These are phyloP conservation scores for Circinella umbellata DNA, from an alignment of 371 early-diverging fungal genomes.

Conservation along the genomic window DNA sequence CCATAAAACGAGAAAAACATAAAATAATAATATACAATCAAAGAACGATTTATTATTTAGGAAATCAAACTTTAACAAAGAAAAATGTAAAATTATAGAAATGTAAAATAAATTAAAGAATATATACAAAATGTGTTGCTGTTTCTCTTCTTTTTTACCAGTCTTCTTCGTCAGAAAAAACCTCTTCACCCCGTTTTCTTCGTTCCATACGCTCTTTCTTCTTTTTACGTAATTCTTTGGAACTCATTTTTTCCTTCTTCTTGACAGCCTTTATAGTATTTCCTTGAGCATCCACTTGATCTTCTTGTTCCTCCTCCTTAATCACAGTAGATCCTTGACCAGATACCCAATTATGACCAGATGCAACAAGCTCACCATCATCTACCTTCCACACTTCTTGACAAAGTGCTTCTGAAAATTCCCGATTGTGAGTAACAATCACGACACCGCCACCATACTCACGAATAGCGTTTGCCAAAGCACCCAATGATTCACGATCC, in stretches of 20 bases:
- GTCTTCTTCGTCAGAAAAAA: constrained; percentile 54
- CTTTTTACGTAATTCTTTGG: constrained; percentile 58
- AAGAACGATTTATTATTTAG: too few species aligned
- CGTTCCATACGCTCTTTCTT: constrained; percentile 63
- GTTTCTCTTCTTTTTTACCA: constrained; percentile 22
- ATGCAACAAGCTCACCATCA: constrained; percentile 59
- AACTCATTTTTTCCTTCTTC: constrained; percentile 55
- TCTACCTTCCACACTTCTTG: constrained; percentile 80
- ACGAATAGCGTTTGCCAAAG: constrained; percentile 67
- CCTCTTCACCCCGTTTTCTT: constrained; percentile 63
- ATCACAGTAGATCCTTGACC: constrained; percentile 47
- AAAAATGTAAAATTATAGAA: not conserved
- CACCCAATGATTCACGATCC: constrained; percentile 79
- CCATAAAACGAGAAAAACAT: too few species aligned
- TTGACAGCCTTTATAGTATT: constrained; percentile 53
- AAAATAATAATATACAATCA: too few species aligned
- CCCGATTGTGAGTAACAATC: constrained; percentile 78
- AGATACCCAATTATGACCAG: constrained; percentile 58
- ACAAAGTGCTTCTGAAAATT: constrained; percentile 76
- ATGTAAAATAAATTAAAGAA: not conserved
- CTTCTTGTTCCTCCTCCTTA: constrained; percentile 46
- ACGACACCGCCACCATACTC: constrained; percentile 80
- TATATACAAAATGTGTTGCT: not conserved
- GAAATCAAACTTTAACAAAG: too few species aligned
- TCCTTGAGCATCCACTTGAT: constrained; percentile 56